Evolutionary conservation across 768 basidiomycete genomes (phyloP).

Genomic region (Leccinellum luteum): DNA sequence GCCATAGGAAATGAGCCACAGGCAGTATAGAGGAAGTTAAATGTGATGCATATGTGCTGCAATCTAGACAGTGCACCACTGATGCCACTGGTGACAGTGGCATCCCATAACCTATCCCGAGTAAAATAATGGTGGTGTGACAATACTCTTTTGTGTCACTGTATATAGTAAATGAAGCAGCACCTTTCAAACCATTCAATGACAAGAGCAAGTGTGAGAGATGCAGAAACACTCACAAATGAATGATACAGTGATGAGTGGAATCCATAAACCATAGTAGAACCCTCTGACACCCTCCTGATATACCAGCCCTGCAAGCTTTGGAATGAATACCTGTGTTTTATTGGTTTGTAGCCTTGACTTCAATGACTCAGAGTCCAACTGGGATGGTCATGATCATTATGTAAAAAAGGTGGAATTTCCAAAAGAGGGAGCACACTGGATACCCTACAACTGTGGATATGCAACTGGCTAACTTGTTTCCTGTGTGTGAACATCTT

Average conservation of each 20-base stretch:
- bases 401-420: not conserved
- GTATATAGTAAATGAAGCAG: constrained; percentile 90
- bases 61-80: constrained; percentile 88
- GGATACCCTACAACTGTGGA: constrained; percentile 95
- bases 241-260: constrained; percentile 92
- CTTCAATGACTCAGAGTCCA: constrained; percentile 96
- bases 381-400: constrained; percentile 36
- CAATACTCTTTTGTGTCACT: constrained; percentile 77
- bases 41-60: constrained; percentile 72
- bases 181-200: constrained; percentile 46
- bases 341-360: constrained; percentile 87
- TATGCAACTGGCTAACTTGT: too few species aligned
- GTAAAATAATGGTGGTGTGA: constrained; percentile 55
- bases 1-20: constrained; percentile 17
- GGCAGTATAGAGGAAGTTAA: not conserved
- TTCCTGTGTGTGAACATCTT: too few species aligned
- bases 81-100: constrained; percentile 75
- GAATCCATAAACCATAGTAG: constrained; percentile 89
- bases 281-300: constrained; percentile 88
- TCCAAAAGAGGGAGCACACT: constrained; percentile 34
- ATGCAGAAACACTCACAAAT: constrained; percentile 69
- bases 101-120: constrained; percentile 62
- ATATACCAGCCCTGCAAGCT: constrained; percentile 69
- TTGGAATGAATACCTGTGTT: constrained; percentile 68
- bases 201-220: not conserved